phyloP scores from a whole-genome alignment of 2,329 filamentous ascomycete genomes.

The Truncatella angustata region DNA sequence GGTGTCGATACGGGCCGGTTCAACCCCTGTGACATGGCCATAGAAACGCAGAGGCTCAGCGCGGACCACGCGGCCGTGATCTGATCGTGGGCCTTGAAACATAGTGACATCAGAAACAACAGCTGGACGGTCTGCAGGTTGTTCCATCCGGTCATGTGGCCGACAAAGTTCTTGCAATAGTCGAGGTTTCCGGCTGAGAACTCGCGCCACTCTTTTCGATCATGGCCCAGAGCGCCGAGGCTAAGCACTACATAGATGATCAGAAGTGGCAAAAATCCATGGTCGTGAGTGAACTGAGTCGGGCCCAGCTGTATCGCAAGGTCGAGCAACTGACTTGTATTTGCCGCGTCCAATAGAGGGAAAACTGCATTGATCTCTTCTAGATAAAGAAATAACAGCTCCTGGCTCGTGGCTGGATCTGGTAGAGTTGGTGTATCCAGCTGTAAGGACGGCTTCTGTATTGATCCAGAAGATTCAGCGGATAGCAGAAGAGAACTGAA shows the following conservation, averaged over 20 bases:
- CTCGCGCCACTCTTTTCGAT: background rate
- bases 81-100: constrained; percentile 7
- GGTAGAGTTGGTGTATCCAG: background rate
- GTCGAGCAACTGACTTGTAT: background rate
- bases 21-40: constrained; percentile 10
- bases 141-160: constrained; percentile 5
- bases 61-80: constrained; percentile 11
- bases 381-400: constrained; percentile 4
- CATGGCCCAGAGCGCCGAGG: background rate
- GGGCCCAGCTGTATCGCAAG: background rate
- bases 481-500: background rate
- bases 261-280: constrained; percentile 1
- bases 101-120: constrained; percentile 10
- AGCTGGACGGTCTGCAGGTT: constrained; percentile 10
- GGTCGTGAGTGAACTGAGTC: background rate
- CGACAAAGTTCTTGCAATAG: constrained; percentile 9
- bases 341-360: constrained; percentile 5
- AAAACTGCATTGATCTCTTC: constrained; percentile 10
- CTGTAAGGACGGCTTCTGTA: background rate
- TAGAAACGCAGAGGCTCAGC: constrained; percentile 7
- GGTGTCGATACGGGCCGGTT: background rate
- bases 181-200: background rate
- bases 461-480: background rate
- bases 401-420: background rate
- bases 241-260: constrained; percentile 3